phyloP scores from a whole-genome alignment of 2,329 filamentous ascomycete species.

The Colletotrichum falcatum region DNA sequence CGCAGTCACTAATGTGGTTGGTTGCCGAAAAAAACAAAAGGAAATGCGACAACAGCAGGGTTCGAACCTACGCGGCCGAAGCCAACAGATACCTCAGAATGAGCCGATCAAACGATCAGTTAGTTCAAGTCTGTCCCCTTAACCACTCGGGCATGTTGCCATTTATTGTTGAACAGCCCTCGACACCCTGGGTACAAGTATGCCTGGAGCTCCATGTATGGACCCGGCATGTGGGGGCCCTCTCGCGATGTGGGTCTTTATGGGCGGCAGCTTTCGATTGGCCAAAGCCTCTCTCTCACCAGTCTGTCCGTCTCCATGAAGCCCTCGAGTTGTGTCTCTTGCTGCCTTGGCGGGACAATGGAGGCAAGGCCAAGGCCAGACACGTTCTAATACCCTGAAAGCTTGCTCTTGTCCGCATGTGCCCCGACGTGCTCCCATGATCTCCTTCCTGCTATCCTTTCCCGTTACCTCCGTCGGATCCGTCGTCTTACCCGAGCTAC shows the following conservation, averaged over 20 bases:
- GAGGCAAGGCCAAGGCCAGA: background rate
- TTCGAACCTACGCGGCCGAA: conserved; percentile 41
- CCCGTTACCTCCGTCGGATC: background rate
- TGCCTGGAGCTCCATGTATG: rapidly evolving
- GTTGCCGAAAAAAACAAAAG: background rate
- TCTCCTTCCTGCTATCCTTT: too few relatives aligned
- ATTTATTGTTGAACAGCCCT: rapidly evolving
- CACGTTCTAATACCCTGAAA: background rate
- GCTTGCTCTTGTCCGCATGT: background rate
- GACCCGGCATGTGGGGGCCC: background rate
- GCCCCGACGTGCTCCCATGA: too few relatives aligned
- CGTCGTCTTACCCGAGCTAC: background rate
- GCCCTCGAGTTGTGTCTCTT: background rate
- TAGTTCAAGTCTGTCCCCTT: conserved; percentile 40
- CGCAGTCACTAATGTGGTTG: too few relatives aligned
- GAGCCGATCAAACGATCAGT: background rate
- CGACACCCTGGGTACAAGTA: rapidly evolving
- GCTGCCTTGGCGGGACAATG: too few relatives aligned
- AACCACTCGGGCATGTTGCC: conserved; percentile 41
- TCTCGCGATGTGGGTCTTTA: background rate
- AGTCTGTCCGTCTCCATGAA: background rate
- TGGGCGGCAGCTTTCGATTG: background rate
- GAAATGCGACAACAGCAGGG: conserved; percentile 38
- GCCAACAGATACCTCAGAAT: conserved; percentile 30
- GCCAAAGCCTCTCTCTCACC: background rate